Base-by-base conservation (phyloP, 768 basidiomycete genomes). In the Butyriboletus loyo region DNA sequence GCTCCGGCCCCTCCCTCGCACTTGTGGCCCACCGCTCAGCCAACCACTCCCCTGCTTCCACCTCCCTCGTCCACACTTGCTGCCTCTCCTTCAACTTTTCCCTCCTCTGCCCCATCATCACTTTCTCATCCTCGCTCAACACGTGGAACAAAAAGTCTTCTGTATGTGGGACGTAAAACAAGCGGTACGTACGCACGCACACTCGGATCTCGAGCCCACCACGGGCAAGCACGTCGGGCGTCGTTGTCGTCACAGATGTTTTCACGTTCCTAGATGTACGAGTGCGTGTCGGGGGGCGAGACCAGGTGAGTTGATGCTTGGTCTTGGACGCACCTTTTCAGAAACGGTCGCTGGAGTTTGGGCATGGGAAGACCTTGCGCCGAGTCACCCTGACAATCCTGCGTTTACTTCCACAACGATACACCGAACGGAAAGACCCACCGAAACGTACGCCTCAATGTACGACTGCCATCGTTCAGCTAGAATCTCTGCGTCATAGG, bases 151-250 rank as follows among this genome's bases (percentile, higher is more conserved):
- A 50, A 50, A 66, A 64, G 44, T 64, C 63, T 36, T 64, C 63
- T 17, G 63, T 64, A 3, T 64, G 58, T 2, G 63, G 61, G 40
- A 64, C 64, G 28, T 64, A 64, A 36, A 64, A 64, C 39, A 64
- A 44, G 27, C 63, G 63, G 10, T 64, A 64, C n/a, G 63, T 64
- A 5, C 63, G 59, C 17, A 24, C 57, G 69, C 94, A 96, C 51
- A 97, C 81, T 56, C 87, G 87, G 65, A 91, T 89, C 68, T 92
- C 89, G 17, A 95, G 77, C 4, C 79, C 79, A 30, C 86, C 85
- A 34, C 66, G 75, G 1, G 82, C 76, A 27, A 77, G 60, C 22
- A 81, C 71, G 37, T 81, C 73, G 0, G 78, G 79, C 10, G 68
- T 69, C 4, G 64, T 58, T 11, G 75, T 37, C 14, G 14, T 49